Evolutionary conservation across 306 rosid genomes (phyloP), one percentile per base, ranked within the genome.

Genomic region (Psophocarpus tetragonolobus): DNA sequence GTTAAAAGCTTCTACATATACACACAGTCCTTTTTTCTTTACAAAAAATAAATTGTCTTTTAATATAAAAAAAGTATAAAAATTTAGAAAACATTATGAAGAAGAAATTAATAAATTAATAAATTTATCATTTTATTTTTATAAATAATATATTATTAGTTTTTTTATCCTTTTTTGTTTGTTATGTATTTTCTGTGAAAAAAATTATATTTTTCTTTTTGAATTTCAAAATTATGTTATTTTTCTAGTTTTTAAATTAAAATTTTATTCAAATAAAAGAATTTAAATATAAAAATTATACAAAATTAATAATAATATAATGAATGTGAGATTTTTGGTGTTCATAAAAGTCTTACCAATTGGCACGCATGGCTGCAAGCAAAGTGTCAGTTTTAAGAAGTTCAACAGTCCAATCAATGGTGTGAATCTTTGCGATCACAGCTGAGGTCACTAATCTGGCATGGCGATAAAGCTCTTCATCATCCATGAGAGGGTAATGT

Each of bases 331-430:
- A 54, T 3, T 4, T 12, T 5, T 30, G 13, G 10, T 74, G 24
- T 56, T 58, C 50, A 39, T n/a, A n/a, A n/a, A 11, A 24, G 14
- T 24, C 61, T 84, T 83, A 88, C 93, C 93, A 90, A 29, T 90
- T 90, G 17, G 56, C 76, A 0, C 91, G 88, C 87, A 87, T 85
- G 51, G 82, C 93, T 7, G 91, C 93, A 15, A 74, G 91, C 1
- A 89, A 54, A 30, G 85, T 90, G 44, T 90, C 88, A 0, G 90
- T 90, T 77, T 90, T 87, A 74, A 87, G 89, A 26, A 90, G 93
- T 73, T 90, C 93, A 0, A 90, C 90, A 1, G 91, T 90, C 93
- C 91, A 90, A 77, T 90, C 93, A 6, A 90, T 85, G 64, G 91
- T 87, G 33, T 90, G 91, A 64, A 90, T 29, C 82, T 90, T 90